Evolutionary conservation across 257 asterid genomes (phyloP).

Genomic region (Przewalskia tangutica): DNA sequence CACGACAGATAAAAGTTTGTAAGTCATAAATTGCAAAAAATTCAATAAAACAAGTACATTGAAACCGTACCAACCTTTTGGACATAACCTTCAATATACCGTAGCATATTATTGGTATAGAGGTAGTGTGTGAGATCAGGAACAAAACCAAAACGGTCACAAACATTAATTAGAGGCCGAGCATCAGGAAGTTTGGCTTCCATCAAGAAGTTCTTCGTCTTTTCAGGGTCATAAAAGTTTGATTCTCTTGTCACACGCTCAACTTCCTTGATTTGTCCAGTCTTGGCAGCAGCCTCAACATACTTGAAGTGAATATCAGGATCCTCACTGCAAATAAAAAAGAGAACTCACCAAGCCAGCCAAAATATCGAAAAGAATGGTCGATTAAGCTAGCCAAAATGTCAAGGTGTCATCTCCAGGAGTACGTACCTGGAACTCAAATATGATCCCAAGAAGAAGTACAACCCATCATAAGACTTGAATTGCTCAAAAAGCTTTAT

Average conservation of each 20-base stretch:
- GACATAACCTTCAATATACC: constrained; percentile 97
- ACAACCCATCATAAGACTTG: constrained; percentile 93
- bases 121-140: constrained; percentile 97
- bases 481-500: constrained; percentile 94
- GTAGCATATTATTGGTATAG: constrained; percentile 92
- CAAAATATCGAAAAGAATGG: not conserved
- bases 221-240: constrained; percentile 90
- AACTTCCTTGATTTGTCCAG: constrained; percentile 98
- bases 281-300: constrained; percentile 98
- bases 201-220: constrained; percentile 95
- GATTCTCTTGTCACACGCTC: constrained; percentile 99
- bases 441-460: constrained; percentile 96
- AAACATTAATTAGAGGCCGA: constrained; percentile 88
- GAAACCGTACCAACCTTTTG: constrained; percentile 61
- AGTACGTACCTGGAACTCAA: constrained; percentile 83
- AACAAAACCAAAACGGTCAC: constrained; percentile 98
- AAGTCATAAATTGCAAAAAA: not conserved
- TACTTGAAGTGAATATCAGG: constrained; percentile 98
- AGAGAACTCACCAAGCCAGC: not conserved
- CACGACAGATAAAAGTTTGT: constrained; percentile 13
- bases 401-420: not conserved
- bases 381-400: not conserved
- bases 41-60: not conserved
- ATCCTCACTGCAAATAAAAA: constrained; percentile 63
- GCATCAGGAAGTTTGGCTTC: constrained; percentile 99